Percentiles rank a stretch among this genome's conserved stretches.
phyloP scores from a whole-genome alignment of 768 basidiomycete genomes.

The Paxillus ammoniavirescens region DNA sequence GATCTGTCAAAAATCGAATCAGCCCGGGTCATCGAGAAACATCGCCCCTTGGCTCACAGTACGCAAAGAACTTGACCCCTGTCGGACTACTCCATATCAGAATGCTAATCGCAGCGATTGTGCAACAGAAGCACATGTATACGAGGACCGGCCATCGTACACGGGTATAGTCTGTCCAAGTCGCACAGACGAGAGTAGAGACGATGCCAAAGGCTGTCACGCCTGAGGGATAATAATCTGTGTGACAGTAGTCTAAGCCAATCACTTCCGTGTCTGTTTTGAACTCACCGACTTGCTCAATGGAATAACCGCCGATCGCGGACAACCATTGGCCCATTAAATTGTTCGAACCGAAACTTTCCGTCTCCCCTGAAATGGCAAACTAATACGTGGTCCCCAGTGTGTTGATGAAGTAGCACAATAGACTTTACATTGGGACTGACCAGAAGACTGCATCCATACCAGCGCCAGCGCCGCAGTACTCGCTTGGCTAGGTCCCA shows the following conservation, averaged over 20 bases:
- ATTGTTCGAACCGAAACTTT: slow-evolving; percentile 69
- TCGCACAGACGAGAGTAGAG: slow-evolving; percentile 60
- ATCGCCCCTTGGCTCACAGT: slow-evolving; percentile 43
- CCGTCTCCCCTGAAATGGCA: slow-evolving; percentile 63
- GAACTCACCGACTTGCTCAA: slow-evolving; percentile 55
- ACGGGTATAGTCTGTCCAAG: slow-evolving; percentile 58
- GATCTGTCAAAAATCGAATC: slow-evolving; percentile 31
- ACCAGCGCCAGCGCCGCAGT: slow-evolving; percentile 64
- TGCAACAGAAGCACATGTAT: slow-evolving; percentile 57
- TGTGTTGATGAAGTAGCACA: background rate
- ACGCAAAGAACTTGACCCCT: slow-evolving; percentile 72
- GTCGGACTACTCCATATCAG: slow-evolving; percentile 60
- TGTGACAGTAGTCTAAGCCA: slow-evolving; percentile 11
- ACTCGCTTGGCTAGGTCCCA: slow-evolving; percentile 48
- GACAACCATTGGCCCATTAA: slow-evolving; percentile 74
- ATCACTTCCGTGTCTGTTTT: background rate
- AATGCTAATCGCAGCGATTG: slow-evolving; percentile 54
- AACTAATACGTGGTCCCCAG: slow-evolving; percentile 40
- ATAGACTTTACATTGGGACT: slow-evolving; percentile 11
- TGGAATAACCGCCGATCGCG: slow-evolving; percentile 57
- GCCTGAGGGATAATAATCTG: slow-evolving; percentile 61
- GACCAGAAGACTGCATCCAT: slow-evolving; percentile 63
- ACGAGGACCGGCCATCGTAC: slow-evolving; percentile 65
- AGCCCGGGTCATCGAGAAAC: background rate
- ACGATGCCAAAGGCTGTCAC: slow-evolving; percentile 63